A percentile compares a stretch with the other conserved stretches of the same genome.
phyloP scores from a whole-genome alignment of 177 flowering plant genomes.

The Tripterygium wilfordii region DNA sequence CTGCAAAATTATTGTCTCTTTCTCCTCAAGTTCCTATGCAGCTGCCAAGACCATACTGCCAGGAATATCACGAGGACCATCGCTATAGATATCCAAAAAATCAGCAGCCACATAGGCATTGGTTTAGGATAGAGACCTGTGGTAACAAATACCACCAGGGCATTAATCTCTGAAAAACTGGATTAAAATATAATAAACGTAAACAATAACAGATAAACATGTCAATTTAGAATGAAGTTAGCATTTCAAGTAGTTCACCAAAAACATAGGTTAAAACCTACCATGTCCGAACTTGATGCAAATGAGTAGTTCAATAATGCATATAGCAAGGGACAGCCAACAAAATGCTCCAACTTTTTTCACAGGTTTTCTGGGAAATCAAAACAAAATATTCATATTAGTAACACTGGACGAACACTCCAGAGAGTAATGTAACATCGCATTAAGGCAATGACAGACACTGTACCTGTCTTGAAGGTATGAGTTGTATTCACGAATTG shows the following conservation, averaged over 20 bases:
- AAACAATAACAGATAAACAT: too few species aligned
- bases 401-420: too few species aligned
- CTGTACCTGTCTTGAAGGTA: slow-evolving; percentile 88
- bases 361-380: slow-evolving; percentile 61
- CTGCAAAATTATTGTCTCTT: slow-evolving; percentile 50
- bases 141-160: too few species aligned
- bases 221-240: too few species aligned
- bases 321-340: slow-evolving; percentile 94
- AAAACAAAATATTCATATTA: neutral
- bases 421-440: too few species aligned
- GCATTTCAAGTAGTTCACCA: too few species aligned
- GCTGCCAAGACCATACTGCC: slow-evolving; percentile 75
- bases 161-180: too few species aligned
- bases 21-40: slow-evolving; percentile 42
- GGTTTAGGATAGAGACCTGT: slow-evolving; percentile 84
- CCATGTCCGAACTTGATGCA: slow-evolving; percentile 99
- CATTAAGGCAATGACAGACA: too few species aligned
- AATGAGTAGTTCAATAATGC: slow-evolving; percentile 93
- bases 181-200: too few species aligned
- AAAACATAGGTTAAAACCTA: too few species aligned
- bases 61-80: slow-evolving; percentile 43
- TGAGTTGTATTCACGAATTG: slow-evolving; percentile 93
- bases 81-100: slow-evolving; percentile 61
- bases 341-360: slow-evolving; percentile 96
- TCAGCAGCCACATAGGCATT: slow-evolving; percentile 79